Evolutionary conservation across 371 early-diverging fungal species (phyloP), one percentile per base, ranked within the genome.

Genomic region (Mortierella sp.): DNA sequence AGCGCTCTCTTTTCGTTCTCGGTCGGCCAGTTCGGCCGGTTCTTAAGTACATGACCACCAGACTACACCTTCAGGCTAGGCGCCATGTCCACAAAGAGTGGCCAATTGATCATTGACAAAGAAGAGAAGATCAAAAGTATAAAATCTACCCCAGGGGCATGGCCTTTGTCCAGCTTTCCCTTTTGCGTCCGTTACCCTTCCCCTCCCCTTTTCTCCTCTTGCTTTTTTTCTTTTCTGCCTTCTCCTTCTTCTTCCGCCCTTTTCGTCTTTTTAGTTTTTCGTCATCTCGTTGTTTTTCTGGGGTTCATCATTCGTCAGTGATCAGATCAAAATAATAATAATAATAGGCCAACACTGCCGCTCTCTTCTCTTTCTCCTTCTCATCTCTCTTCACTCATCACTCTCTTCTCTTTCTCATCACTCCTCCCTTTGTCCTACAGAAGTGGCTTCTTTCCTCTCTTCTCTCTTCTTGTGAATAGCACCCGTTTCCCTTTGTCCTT

Each of bases 361-460:
- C 31, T 31, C 21, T 21, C 21, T 21, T 64, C 37, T 9, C 61
- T 31, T 28, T 28, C 28, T 57, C 31, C 54, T 24, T 31, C 26
- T 24, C 37, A 40, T 10, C 53, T 73, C 59, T 3, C 10, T 44
- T 40, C 16, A 4, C 43, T 40, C 43, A 40, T 40, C 43, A 40
- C 43, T 40, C n/a, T 43, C n/a, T 0, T 14, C 55, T 34, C 73
- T 40, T 43, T 34, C 72, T 40, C 53, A 54, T 16, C n/a, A 54
- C 21, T 37, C 24, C 44, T 53, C 51, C 24, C 51, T 24, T 75
- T 80, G 76, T 75, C 72, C 76, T 46, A 75, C 69, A 75, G 75
- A 71, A 55, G 64, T 19, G 43, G 24, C 40, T 31, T 44, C 57
- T 57, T 57, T 10, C 55, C 10, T 43, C 44, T n/a, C 21, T 21